Evolutionary conservation across 2,329 filamentous ascomycete species (phyloP).

Genomic region (Colletotrichum cordylinicola): DNA sequence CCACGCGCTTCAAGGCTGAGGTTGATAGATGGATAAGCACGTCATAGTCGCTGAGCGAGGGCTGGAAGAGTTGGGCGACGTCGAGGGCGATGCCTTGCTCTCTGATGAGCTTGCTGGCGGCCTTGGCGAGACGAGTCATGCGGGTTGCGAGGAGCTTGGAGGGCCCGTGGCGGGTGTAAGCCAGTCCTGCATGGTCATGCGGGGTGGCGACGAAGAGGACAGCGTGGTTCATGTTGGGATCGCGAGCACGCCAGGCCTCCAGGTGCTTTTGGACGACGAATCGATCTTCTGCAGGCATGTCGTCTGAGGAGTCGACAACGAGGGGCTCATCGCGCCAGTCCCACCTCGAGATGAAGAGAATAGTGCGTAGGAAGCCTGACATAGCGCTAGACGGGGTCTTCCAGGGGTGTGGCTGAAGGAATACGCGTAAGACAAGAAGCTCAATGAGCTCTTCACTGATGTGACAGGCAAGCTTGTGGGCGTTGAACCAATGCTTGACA

Average conservation of each 20-base stretch:
- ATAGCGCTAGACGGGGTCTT: constrained; percentile 75
- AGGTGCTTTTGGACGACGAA: constrained; percentile 73
- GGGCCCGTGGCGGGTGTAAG: constrained; percentile 76
- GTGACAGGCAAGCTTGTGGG: constrained; percentile 80
- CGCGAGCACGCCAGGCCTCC: constrained; percentile 84
- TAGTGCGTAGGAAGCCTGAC: constrained; percentile 81
- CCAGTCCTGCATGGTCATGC: constrained; percentile 76
- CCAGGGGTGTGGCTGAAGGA: constrained; percentile 85
- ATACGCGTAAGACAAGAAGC: constrained; percentile 78
- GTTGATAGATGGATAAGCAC: constrained; percentile 77
- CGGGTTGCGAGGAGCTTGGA: constrained; percentile 84
- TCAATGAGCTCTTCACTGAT: constrained; percentile 84
- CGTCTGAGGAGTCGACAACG: constrained; percentile 75
- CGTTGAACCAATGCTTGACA: constrained; percentile 87
- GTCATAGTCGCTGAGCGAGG: constrained; percentile 80
- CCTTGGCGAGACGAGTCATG: constrained; percentile 81
- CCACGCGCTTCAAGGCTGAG: constrained; percentile 51
- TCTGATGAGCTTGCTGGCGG: constrained; percentile 69
- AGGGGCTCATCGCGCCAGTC: constrained; percentile 89
- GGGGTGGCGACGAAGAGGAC: constrained; percentile 84
- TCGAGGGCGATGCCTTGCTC: constrained; percentile 59
- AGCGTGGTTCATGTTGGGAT: constrained; percentile 85
- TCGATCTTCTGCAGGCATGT: constrained; percentile 67
- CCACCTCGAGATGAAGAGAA: constrained; percentile 84
- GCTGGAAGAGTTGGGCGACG: constrained; percentile 70